These are phyloP conservation scores for Juncus inflexus DNA, from an alignment of 176 grass and related monocot species.

Conservation along the genomic window DNA sequence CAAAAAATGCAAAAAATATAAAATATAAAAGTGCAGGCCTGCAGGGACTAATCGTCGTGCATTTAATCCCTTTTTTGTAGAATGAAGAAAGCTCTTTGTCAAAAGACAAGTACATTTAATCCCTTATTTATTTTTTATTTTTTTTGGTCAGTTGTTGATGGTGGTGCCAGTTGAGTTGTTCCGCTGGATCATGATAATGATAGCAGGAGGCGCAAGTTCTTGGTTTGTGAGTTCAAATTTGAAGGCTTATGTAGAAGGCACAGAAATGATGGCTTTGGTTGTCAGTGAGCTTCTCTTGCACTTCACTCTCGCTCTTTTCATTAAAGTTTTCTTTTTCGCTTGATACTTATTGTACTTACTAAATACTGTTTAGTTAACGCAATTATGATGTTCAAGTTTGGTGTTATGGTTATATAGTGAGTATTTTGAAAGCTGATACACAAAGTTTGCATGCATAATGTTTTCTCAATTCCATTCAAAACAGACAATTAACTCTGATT, in stretches of 20 bases:
- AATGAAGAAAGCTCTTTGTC: too few species aligned
- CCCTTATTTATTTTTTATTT: conserved; percentile 14
- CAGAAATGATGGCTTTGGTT: conserved; percentile 60
- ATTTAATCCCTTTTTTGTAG: too few species aligned
- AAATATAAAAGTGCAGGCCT: background rate
- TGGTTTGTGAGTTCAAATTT: conserved; percentile 82
- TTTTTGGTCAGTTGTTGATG: conserved; percentile 61
- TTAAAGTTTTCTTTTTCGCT: conserved; percentile 95
- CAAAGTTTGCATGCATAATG: too few species aligned
- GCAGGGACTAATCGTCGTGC: background rate
- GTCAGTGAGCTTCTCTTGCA: conserved; percentile 64
- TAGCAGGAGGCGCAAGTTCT: conserved; percentile 62
- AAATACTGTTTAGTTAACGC: background rate
- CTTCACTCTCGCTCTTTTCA: conserved; percentile 78
- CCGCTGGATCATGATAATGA: conserved; percentile 73
- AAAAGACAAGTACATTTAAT: too few species aligned
- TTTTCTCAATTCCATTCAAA: too few species aligned
- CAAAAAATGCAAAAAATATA: too few species aligned
- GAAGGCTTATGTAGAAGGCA: conserved; percentile 57
- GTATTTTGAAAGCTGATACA: conserved; percentile 14
- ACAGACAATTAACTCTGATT: too few species aligned
- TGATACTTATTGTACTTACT: conserved; percentile 33
- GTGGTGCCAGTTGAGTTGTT: conserved; percentile 77
- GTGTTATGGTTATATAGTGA: background rate
- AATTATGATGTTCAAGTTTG: conserved; percentile 1